Base-by-base conservation (phyloP, 1,284 basidiomycete genomes). In the Microbotryum scabiosae region DNA sequence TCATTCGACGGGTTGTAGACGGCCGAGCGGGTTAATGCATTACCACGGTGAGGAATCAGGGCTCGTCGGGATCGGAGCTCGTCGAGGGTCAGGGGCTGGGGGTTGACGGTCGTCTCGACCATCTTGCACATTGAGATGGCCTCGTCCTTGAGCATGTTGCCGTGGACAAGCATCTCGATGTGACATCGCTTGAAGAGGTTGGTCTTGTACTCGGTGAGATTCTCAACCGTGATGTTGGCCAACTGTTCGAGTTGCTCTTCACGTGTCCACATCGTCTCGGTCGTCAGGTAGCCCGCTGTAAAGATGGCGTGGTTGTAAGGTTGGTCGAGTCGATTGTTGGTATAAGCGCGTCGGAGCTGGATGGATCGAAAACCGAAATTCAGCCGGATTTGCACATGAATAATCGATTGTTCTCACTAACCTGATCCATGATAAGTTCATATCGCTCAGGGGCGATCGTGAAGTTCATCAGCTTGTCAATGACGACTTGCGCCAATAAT, bases 1-100 rank as follows among this genome's bases (percentile, higher is more conserved):
- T 86, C 79, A 76, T 99, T 89, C 69, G 88, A 84, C 4, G 84
- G 80, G 75, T 98, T 97, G 18, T 84, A 83, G n/a, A 96, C 84
- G 0, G 81, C 78, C 36, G 57, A 26, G 20, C 25, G 41, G 28
- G 32, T 36, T 36, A 36, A 5, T 14, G 18, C 59, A 77, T 67
- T 73, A 86, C 88, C 81, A 74, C 79, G 72, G 1, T 88, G 85
- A 10, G 90, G 79, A 21, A 87, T 74, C 14, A 92, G 79, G 3
- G 84, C 80, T n/a, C 80, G 78, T 44, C 85, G 83, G 47, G 81
- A 73, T 20, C 70, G 78, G 57, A 85, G 76, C 68, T 86, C 82
- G 12, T 78, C 76, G 1, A 80, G 75, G 3, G 82, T 76, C 25
- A 87, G 72, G 2, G 85, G 76, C 16, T 82, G 78, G 20, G 84